A percentile compares a stretch with the other conserved stretches of the same genome.
Evolutionary conservation across 208 protist species (phyloP).

Genomic region (Giardia duodenalis): DNA sequence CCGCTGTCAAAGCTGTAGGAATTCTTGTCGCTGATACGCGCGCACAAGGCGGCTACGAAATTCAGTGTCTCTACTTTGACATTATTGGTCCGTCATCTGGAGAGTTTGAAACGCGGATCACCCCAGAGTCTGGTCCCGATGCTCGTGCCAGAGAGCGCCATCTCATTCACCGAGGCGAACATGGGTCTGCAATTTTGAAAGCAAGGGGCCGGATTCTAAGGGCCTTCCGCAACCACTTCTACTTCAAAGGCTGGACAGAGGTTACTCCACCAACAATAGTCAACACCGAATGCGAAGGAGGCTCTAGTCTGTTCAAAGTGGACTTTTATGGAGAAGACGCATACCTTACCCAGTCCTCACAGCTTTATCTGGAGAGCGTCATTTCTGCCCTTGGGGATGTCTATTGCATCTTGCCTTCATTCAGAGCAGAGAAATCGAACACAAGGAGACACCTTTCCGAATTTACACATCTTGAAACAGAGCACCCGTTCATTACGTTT

Average conservation of each 20-base stretch:
- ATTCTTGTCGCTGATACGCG: conserved; percentile 57
- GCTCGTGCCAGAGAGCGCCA: conserved; percentile 77
- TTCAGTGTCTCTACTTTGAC: conserved; percentile 56
- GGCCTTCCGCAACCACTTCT: conserved; percentile 82
- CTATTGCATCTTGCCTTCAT: conserved; percentile 80
- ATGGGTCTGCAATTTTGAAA: conserved; percentile 63
- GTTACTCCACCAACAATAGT: conserved; percentile 87
- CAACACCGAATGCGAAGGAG: conserved; percentile 87
- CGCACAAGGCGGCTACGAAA: conserved; percentile 53
- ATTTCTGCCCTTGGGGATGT: conserved; percentile 75
- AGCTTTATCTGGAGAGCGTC: conserved; percentile 91
- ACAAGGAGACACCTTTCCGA: conserved; percentile 89
- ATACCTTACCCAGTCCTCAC: conserved; percentile 90
- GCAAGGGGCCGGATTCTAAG: conserved; percentile 65
- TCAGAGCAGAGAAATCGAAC: conserved; percentile 86
- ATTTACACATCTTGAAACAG: conserved; percentile 89
- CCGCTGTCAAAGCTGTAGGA: conserved; percentile 61
- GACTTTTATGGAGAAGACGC: conserved; percentile 83
- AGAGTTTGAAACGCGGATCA: conserved; percentile 53
- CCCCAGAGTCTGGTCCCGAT: conserved; percentile 59
- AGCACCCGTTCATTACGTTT: conserved; percentile 83
- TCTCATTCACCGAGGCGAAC: conserved; percentile 69
- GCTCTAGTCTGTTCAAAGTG: conserved; percentile 86
- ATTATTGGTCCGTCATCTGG: conserved; percentile 49
- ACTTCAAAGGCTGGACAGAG: conserved; percentile 64